Evolutionary conservation across 2,329 filamentous ascomycete species (phyloP).

Genomic region (Botrytis fabae): DNA sequence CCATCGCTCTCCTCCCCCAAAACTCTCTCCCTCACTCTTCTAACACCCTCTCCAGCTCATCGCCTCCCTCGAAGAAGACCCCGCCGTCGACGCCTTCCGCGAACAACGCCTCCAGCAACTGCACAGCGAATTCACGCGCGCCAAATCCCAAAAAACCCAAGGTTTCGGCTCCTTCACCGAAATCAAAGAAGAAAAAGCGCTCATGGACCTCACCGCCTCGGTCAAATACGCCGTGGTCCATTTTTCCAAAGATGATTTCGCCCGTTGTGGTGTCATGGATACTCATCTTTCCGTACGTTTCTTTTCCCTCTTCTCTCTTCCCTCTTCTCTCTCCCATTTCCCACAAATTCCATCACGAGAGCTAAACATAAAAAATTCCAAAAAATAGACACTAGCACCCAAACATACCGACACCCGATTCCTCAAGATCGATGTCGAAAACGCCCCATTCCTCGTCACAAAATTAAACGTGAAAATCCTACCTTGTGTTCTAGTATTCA

Average conservation of each 20-base stretch:
- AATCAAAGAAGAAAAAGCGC: slow-evolving; percentile 57
- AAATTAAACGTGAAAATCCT: slow-evolving; percentile 58
- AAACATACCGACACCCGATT: slow-evolving; percentile 61
- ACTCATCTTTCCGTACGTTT: slow-evolving; percentile 41
- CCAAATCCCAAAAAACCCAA: slow-evolving; percentile 51
- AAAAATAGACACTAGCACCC: slow-evolving; percentile 48
- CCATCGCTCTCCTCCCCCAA: neutral
- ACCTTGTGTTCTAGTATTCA: slow-evolving; percentile 58
- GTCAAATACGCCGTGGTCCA: slow-evolving; percentile 45
- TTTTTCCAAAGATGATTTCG: slow-evolving; percentile 47
- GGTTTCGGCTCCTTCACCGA: slow-evolving; percentile 55
- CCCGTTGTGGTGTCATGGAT: slow-evolving; percentile 46
- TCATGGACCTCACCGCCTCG: slow-evolving; percentile 50
- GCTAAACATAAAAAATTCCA: slow-evolving; percentile 19
- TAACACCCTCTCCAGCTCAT: slow-evolving; percentile 50
- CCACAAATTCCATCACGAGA: too few relatives aligned
- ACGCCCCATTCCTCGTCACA: slow-evolving; percentile 58
- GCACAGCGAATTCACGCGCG: slow-evolving; percentile 54
- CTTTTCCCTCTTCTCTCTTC: too few relatives aligned
- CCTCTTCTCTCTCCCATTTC: neutral
- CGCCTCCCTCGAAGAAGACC: slow-evolving; percentile 54
- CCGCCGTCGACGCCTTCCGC: slow-evolving; percentile 53
- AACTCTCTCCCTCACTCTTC: neutral
- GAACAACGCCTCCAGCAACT: slow-evolving; percentile 59
- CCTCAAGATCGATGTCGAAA: slow-evolving; percentile 58